A percentile compares a stretch with the other conserved stretches of the same genome.
Evolutionary conservation across 352 stramenopile genomes (phyloP).

Genomic region (Sclerospora graminicola): DNA sequence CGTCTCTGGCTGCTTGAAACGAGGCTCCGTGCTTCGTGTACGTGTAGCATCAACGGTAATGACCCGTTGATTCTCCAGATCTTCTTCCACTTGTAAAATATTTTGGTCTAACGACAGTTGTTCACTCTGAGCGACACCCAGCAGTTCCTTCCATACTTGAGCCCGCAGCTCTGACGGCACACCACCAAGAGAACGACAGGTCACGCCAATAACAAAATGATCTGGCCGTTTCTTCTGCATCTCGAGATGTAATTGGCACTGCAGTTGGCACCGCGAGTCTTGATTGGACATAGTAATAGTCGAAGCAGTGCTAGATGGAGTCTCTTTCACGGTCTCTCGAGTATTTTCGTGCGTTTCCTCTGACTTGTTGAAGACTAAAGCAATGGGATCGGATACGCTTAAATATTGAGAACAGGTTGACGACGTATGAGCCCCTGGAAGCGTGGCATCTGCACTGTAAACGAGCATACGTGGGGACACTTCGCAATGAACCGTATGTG

Average conservation of each 20-base stretch:
- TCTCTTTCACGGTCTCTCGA: too few species aligned
- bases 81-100: constrained; percentile 66
- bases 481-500: too few species aligned
- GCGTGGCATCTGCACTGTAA: too few species aligned
- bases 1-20: constrained; percentile 67
- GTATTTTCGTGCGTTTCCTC: too few species aligned
- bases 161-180: constrained; percentile 44
- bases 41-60: constrained; percentile 81
- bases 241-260: constrained; percentile 43
- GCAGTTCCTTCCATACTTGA: constrained; percentile 68
- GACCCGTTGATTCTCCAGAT: constrained; percentile 87
- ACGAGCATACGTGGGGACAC: too few species aligned
- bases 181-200: constrained; percentile 59
- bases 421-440: too few species aligned
- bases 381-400: too few species aligned
- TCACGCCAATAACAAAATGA: constrained; percentile 62
- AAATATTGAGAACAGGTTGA: too few species aligned
- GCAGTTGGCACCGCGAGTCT: too few species aligned
- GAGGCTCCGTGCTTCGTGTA: constrained; percentile 70
- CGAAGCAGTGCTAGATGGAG: too few species aligned
- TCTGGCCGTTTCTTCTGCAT: constrained; percentile 61
- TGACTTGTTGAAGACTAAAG: too few species aligned
- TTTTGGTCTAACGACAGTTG: constrained; percentile 53
- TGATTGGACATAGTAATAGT: too few species aligned
- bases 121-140: constrained; percentile 59